Evolutionary conservation across 2,329 filamentous ascomycete genomes (phyloP), one percentile per base, ranked within the genome.

Genomic region (Gnomoniopsis smithogilvyi): DNA sequence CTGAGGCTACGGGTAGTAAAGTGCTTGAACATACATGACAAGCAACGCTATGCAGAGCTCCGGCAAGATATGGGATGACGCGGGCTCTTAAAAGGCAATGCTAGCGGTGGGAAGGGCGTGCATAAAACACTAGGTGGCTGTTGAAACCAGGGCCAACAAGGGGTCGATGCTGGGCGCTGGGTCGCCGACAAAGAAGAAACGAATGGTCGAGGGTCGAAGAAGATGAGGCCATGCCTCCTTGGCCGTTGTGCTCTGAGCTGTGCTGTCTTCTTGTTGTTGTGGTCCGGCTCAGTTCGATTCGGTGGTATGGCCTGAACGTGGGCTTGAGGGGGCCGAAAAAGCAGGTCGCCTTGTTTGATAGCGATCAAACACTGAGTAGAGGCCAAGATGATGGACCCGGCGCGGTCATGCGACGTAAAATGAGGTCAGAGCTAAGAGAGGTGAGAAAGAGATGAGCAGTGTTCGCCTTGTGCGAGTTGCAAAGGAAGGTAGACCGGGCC

Each of bases 101-200:
- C 6, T 45, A n/a, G 15, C 12, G 11, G 33, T 36, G 7, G 17
- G 15, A 41, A 41, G 36, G 19, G 33, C 14, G n/a, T 24, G 51
- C 41, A 54, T 54, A 43, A 55, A 48, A 55, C 53, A 30, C 33
- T 55, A 49, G 24, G 53, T 45, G n/a, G 45, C 12, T 19, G 19
- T 38, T 49, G 53, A 55, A 55, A 55, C 53, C 26, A 30, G 36
- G 45, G 33, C 43, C 19, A 8, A n/a, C 8, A 3, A 55, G 43
- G 53, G 53, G 19, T 12, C 7, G 15, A 14, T 3, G 38, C n/a
- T 49, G 43, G 45, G 19, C 21, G 43, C 17, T 19, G 19, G 19
- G 15, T 8, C 3, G 53, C 24, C 38, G 38, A 30, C 43, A 38
- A 34, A 54, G 17, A 34, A 36, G 43, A 55, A 41, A 48, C 45